Evolutionary conservation across 2,329 filamentous ascomycete species (phyloP), one percentile per base, ranked within the genome.

Genomic region (Tolypocladium paradoxum): DNA sequence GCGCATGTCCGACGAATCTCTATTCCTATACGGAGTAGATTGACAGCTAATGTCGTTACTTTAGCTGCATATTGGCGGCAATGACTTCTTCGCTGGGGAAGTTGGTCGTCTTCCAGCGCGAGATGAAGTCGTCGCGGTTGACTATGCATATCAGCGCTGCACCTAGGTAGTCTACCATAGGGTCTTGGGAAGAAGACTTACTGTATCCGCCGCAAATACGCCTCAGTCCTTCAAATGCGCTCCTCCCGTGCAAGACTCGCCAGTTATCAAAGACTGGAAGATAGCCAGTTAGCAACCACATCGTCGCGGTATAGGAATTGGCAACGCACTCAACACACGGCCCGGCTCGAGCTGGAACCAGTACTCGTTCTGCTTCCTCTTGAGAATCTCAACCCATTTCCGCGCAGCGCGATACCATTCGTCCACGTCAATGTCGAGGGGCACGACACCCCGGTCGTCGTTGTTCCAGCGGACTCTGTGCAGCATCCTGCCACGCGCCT

Each of bases 151-250:
- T 51, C 27, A 31, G 49, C 34, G 29, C 18, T 33, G 18, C 27
- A 33, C 6, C 18, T 2, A 4, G 8, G 43, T n/a, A 4, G 7
- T 6, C 5, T 3, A 18, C 6, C 14, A 18, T 27, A 38, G n/a
- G 9, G 33, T 46, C 36, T 5, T 29, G 1, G n/a, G 8, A 8
- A 14, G 9, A 50, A 56, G 22, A 81, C 86, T 77, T 73, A 90
- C 89, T 85, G 63, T 97, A 97, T 11, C 82, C 92, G 55, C 93
- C 93, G 68, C 91, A 96, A 64, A 99, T 88, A 59, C 91, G 83
- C 59, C 93, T 77, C 64, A 87, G 83, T 1, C 93, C 93, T 6
- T 84, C 86, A 64, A 97, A 99, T 0, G 81, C 81, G 50, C 84
- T 84, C 61, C 93, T 77, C 1, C 92, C 93, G 68, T 99, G 93